Conservation (phyloP, 2,329 filamentous ascomycete genomes). For the Aciculosporium take region DNA sequence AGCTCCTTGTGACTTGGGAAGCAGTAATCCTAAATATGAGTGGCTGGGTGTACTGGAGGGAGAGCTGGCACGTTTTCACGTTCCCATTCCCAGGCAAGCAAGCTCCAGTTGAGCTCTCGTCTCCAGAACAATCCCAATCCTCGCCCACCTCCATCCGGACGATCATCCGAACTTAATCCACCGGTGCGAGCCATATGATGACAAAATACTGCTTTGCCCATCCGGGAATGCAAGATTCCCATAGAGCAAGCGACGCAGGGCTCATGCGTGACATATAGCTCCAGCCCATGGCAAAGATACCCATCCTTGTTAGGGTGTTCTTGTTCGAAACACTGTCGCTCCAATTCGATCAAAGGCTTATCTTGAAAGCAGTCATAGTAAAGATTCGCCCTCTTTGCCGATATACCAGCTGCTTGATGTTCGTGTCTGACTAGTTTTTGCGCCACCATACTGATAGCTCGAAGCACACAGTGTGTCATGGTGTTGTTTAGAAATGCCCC, state of each 20-base stretch:
- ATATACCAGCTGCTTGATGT: constrained; percentile 24
- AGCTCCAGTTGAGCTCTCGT: constrained; percentile 73
- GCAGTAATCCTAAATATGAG: constrained; percentile 36
- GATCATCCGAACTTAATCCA: constrained; percentile 66
- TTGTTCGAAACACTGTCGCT: constrained; percentile 45
- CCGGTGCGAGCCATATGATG: constrained; percentile 68
- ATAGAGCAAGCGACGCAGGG: constrained; percentile 95
- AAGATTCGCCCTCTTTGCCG: constrained; percentile 25
- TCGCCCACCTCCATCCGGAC: constrained; percentile 39
- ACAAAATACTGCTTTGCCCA: constrained; percentile 72
- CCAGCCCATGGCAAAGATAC: constrained; percentile 86
- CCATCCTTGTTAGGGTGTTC: constrained; percentile 59
- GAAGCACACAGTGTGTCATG: constrained; percentile 63
- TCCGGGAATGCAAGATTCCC: constrained; percentile 87
- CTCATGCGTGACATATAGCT: constrained; percentile 90
- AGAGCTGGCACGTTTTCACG: constrained; percentile 25
- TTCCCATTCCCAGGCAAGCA: constrained; percentile 67
- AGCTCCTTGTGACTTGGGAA: constrained; percentile 24
- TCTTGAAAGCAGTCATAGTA: constrained; percentile 54
- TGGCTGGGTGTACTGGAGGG: constrained; percentile 30
- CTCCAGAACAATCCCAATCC: constrained; percentile 58
- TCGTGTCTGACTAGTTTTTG: constrained; percentile 47
- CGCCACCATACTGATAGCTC: constrained; percentile 73
- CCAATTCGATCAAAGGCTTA: constrained; percentile 51
- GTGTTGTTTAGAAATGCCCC: constrained; percentile 47